A percentile compares a stretch with the other conserved stretches of the same genome.
These are phyloP conservation scores for Takakia lepidozioides DNA, from an alignment of 225 moss, liverwort and hornwort genomes.

Conservation along the genomic window DNA sequence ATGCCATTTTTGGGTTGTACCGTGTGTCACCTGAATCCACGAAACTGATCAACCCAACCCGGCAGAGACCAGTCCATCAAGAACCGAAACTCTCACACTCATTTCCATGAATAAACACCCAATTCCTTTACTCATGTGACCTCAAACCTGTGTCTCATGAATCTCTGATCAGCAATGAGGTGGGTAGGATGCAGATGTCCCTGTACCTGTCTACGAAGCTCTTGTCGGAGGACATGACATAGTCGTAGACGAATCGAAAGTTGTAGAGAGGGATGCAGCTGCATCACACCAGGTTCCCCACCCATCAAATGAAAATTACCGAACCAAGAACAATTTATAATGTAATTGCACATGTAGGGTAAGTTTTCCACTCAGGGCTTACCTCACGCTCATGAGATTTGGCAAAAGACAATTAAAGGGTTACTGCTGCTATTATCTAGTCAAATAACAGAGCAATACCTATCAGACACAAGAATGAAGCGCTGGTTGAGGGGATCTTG, in stretches of 20 bases:
- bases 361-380: background rate
- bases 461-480: conserved; percentile 86
- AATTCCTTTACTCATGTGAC: no score
- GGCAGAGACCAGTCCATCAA: background rate
- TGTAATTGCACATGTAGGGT: background rate
- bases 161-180: no score
- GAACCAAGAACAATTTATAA: no score
- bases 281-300: conserved; percentile 22
- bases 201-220: conserved; percentile 99
- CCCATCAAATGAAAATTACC: background rate
- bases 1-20: conserved; percentile 69
- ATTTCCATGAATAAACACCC: no score
- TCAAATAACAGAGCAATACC: conserved; percentile 16
- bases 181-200: no score
- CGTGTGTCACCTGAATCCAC: conserved; percentile 56
- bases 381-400: background rate
- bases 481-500: conserved; percentile 69
- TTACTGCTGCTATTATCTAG: background rate
- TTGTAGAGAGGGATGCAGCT: conserved; percentile 93
- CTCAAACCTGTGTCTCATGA: no score
- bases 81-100: no score
- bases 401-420: background rate
- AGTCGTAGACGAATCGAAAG: conserved; percentile 68
- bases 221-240: conserved; percentile 81
- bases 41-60: conserved; percentile 49